phyloP scores from a whole-genome alignment of 768 basidiomycete species.

The Mycena capillaripes region DNA sequence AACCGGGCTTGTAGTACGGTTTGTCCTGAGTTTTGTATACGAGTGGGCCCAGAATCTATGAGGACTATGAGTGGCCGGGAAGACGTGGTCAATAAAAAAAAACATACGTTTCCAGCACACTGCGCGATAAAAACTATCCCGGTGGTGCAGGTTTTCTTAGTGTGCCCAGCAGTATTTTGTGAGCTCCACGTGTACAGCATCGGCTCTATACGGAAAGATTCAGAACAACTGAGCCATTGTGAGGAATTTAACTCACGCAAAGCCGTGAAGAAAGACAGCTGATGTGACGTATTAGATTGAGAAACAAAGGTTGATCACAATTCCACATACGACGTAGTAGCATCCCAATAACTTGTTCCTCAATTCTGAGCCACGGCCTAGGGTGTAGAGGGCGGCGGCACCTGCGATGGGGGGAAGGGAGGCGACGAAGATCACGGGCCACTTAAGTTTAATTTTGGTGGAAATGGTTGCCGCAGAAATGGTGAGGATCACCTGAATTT shows the following conservation, averaged over 20 bases:
- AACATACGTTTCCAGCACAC: slow-evolving; percentile 59
- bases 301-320: too few species aligned
- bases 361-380: slow-evolving; percentile 48
- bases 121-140: slow-evolving; percentile 61
- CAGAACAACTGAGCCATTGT: neutral
- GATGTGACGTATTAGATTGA: too few species aligned
- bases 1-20: slow-evolving; percentile 55
- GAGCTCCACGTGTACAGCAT: slow-evolving; percentile 58
- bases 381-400: slow-evolving; percentile 47
- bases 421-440: slow-evolving; percentile 53
- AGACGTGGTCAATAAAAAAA: neutral
- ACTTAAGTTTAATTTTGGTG: slow-evolving; percentile 55
- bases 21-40: slow-evolving; percentile 54
- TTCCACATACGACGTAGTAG: too few species aligned
- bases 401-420: slow-evolving; percentile 57
- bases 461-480: slow-evolving; percentile 52
- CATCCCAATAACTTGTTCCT: slow-evolving; percentile 50
- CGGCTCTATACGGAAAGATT: slow-evolving; percentile 44
- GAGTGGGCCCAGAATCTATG: slow-evolving; percentile 53
- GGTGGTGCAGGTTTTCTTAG: slow-evolving; percentile 58
- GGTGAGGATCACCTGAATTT: too few species aligned
- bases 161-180: slow-evolving; percentile 58
- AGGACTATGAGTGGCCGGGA: neutral
- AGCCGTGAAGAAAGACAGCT: slow-evolving; percentile 52
- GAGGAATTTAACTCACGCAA: slow-evolving; percentile 42